These are phyloP conservation scores for Trypanosoma lewisi DNA, from an alignment of 208 protist genomes.

Conservation along the genomic window DNA sequence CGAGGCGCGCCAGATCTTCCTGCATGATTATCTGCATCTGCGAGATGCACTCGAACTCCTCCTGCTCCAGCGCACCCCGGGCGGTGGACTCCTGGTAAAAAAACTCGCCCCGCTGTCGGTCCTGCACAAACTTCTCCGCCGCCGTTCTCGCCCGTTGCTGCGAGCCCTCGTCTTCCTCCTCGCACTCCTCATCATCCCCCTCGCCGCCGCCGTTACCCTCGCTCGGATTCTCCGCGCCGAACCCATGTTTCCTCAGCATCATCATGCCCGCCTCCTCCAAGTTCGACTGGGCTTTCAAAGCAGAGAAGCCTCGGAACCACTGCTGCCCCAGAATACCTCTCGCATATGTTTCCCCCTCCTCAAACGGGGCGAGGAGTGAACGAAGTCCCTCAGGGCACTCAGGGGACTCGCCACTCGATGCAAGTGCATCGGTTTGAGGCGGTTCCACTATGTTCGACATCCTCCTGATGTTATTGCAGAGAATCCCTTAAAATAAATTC, in stretches of 20 bases:
- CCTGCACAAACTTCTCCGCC: background rate
- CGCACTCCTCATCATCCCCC: background rate
- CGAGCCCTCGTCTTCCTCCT: background rate
- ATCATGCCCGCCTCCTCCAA: background rate
- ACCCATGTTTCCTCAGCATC: background rate
- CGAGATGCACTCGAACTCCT: constrained; percentile 1
- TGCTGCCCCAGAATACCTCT: constrained; percentile 1
- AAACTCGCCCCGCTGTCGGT: constrained; percentile 6
- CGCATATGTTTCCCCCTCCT: constrained; percentile 12
- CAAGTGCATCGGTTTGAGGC: background rate
- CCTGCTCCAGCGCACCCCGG: background rate
- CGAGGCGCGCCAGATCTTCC: constrained; percentile 2
- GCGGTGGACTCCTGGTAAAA: constrained; percentile 7
- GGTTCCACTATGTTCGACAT: background rate
- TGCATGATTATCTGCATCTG: constrained; percentile 1
- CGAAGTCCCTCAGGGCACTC: background rate
- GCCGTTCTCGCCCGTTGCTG: background rate
- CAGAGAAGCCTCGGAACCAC: constrained; percentile 15
- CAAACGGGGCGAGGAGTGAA: background rate
- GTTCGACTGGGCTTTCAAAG: constrained; percentile 1
- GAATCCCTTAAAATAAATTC: background rate
- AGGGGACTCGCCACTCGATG: background rate
- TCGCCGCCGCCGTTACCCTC: constrained; percentile 1
- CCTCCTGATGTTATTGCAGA: background rate
- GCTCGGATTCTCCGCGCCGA: background rate